Conservation (phyloP, 495 filamentous ascomycete genomes). For the Sordaria brevicollis region DNA sequence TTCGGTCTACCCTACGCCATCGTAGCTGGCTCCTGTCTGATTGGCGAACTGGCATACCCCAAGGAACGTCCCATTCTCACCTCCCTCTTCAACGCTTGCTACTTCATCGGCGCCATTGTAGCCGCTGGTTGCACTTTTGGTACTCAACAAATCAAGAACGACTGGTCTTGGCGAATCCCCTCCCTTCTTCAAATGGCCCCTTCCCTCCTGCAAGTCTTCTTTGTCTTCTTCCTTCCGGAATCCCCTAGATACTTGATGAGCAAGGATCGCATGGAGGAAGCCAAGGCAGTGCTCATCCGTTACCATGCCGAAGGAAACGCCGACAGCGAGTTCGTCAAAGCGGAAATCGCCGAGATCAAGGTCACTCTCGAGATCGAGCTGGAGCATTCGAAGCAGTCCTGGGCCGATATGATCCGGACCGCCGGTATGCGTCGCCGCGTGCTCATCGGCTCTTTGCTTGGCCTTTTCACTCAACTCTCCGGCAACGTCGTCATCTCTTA, state of each 20-base stretch:
- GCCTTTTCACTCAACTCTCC: conserved; percentile 53
- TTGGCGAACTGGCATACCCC: conserved; percentile 56
- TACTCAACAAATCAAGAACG: conserved; percentile 41
- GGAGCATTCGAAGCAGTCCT: conserved; percentile 44
- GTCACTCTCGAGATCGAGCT: conserved; percentile 48
- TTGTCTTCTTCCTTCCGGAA: conserved; percentile 50
- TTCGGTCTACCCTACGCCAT: conserved; percentile 55
- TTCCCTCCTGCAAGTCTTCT: conserved; percentile 43
- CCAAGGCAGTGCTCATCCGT: conserved; percentile 43
- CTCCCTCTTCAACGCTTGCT: conserved; percentile 56
- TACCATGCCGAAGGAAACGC: conserved; percentile 55
- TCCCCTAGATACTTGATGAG: conserved; percentile 49
- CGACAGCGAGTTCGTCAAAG: conserved; percentile 43
- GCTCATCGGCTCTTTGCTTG: conserved; percentile 46
- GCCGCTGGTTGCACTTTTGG: conserved; percentile 49
- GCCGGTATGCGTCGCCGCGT: conserved; percentile 46
- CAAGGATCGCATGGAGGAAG: conserved; percentile 49
- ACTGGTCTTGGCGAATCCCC: conserved; percentile 59
- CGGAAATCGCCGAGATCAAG: conserved; percentile 51
- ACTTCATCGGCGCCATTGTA: conserved; percentile 52
- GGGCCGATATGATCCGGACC: conserved; percentile 45
- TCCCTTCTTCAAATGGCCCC: conserved; percentile 46
- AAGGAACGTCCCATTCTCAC: conserved; percentile 54
- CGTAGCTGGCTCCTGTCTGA: conserved; percentile 49
- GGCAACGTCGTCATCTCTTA: conserved; percentile 56